Percentiles rank a stretch among this genome's conserved stretches.
These are phyloP conservation scores for Penicillium concentricum DNA, from an alignment of 2,329 filamentous ascomycete genomes.

Conservation along the genomic window DNA sequence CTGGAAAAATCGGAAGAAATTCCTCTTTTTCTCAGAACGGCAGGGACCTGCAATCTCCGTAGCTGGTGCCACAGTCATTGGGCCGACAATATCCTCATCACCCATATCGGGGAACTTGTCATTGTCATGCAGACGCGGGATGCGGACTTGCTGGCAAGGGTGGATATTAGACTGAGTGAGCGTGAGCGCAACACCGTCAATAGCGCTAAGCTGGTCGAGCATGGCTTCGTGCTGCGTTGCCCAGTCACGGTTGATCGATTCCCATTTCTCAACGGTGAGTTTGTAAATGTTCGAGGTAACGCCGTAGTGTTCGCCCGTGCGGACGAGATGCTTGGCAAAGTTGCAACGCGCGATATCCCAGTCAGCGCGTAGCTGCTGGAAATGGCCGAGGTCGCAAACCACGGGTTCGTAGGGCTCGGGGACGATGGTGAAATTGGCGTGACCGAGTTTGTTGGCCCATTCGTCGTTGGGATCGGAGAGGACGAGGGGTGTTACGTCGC, in stretches of 20 bases:
- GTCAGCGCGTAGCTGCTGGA: conserved; percentile 68
- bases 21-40: conserved; percentile 44
- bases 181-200: conserved; percentile 37
- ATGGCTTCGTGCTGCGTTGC: conserved; percentile 66
- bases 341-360: conserved; percentile 83
- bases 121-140: conserved; percentile 49
- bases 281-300: conserved; percentile 84
- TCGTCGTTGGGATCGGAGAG: conserved; percentile 68
- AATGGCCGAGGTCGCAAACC: conserved; percentile 57
- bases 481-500: conserved; percentile 58
- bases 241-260: conserved; percentile 74
- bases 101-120: conserved; percentile 87
- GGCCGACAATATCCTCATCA: conserved; percentile 89
- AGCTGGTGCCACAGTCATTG: conserved; percentile 64
- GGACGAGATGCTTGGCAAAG: conserved; percentile 84
- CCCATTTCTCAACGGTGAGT: conserved; percentile 86
- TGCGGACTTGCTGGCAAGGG: conserved; percentile 52
- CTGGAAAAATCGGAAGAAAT: conserved; percentile 46
- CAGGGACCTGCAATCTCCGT: conserved; percentile 45
- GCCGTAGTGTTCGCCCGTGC: conserved; percentile 87
- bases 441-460: conserved; percentile 82
- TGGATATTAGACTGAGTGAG: conserved; percentile 40
- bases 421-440: conserved; percentile 87
- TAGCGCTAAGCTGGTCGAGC: conserved; percentile 49
- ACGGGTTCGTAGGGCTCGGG: conserved; percentile 77